Evolutionary conservation across 1,284 basidiomycete genomes (phyloP).

Genomic region (Rhodotorula mucilaginosa): DNA sequence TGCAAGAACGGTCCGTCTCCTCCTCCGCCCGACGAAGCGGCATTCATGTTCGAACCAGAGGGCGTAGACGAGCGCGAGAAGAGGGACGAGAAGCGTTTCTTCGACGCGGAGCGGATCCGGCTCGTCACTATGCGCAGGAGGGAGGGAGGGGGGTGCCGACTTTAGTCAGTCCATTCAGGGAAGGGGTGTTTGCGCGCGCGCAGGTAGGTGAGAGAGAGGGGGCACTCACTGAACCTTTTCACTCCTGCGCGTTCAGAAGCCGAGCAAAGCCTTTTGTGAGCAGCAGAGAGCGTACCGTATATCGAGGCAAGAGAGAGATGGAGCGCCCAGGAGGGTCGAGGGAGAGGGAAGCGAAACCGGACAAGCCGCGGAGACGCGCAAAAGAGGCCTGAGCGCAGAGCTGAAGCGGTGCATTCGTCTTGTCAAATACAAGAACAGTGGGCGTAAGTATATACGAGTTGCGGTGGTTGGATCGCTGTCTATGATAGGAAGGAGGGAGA

Average conservation of each 20-base stretch:
- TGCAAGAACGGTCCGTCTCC: conserved; percentile 12
- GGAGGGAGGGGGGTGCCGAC: not conserved
- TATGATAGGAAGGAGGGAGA: not conserved
- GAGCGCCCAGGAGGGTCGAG: too few species aligned
- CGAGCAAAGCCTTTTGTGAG: too few species aligned
- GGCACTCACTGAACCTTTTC: too few species aligned
- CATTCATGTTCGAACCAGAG: not conserved
- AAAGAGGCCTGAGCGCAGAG: not conserved
- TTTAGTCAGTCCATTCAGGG: not conserved
- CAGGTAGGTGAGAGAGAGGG: too few species aligned
- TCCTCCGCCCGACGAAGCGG: not conserved
- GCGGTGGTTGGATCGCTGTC: not conserved
- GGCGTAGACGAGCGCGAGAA: conserved; percentile 17
- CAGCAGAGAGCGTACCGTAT: not conserved
- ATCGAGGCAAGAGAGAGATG: not conserved
- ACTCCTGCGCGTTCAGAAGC: too few species aligned
- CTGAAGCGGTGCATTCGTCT: not conserved
- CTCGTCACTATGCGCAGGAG: not conserved
- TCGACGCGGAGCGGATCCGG: conserved; percentile 11
- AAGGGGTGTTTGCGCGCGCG: too few species aligned
- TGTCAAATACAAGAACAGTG: not conserved
- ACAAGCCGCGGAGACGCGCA: not conserved
- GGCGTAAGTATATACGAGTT: not conserved
- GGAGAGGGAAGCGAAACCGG: too few species aligned
- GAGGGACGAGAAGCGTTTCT: conserved; percentile 23